Evolutionary conservation across 1,284 basidiomycete species (phyloP), one percentile per base, ranked within the genome.

Genomic region (Papiliotrema laurentii): DNA sequence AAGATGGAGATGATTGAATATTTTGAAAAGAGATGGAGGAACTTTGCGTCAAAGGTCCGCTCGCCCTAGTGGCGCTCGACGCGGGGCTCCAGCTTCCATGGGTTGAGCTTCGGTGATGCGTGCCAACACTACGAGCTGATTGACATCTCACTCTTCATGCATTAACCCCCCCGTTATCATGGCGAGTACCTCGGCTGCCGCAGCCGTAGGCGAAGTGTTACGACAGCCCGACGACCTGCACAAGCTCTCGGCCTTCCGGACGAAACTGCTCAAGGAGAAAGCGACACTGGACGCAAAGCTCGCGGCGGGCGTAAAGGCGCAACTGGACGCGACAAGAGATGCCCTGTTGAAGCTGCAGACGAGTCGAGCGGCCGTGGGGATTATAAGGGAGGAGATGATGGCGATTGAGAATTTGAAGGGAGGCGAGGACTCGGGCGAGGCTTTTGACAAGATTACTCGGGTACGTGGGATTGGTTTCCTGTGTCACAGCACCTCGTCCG

Each of bases 211-310:
- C 52, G 88, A 92, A 76, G 85, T 89, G 64, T 79, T 93, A 3
- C 88, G 92, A 60, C 87, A 89, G 25, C 92, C 93, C 1, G 92
- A 97, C 69, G 94, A 97, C 74, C 83, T 97, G 42, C 78, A 84
- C 64, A 97, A 97, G 75, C 83, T 97, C 41, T 78, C 82, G 3
- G 83, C 88, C 1, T 89, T 91, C 64, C 83, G 90, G 54, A 94
- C 93, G 78, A 96, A 96, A 70, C 80, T 97, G 25, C 85, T 92
- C 73, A 96, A 94, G 74, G 94, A 98, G 76, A 94, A 96, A 73
- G 84, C 89, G 0, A 87, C 89, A n/a, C 88, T 98, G 55, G 90
- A 96, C 64, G 85, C 88, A 4, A 83, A 94, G 64, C 82, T 98
- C 40, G 89, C 93, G 64, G 86, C 81, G 53, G 92, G 92, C 14